Evolutionary conservation across 2,329 filamentous ascomycete genomes (phyloP).

Genomic region (Penicillium thymicola): DNA sequence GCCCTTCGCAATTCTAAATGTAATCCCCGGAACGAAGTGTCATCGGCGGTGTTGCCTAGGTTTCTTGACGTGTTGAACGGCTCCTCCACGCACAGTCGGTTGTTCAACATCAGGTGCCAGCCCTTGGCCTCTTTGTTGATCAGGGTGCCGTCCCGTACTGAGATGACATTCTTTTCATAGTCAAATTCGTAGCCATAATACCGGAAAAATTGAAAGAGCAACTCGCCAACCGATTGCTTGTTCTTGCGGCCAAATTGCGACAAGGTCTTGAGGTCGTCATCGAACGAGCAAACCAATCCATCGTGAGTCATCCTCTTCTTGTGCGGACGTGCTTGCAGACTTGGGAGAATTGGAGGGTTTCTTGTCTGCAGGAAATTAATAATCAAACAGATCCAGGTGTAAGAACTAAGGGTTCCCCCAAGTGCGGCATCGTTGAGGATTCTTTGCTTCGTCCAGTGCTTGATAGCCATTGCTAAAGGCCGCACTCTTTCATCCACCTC

Average conservation of each 20-base stretch:
- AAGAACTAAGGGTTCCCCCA: slow-evolving; percentile 92
- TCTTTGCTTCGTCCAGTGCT: slow-evolving; percentile 91
- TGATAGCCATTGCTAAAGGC: slow-evolving; percentile 92
- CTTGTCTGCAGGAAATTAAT: slow-evolving; percentile 92
- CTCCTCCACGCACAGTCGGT: slow-evolving; percentile 90
- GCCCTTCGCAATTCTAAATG: slow-evolving; percentile 86
- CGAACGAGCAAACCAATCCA: slow-evolving; percentile 72
- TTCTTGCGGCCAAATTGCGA: slow-evolving; percentile 73
- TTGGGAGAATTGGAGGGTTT: slow-evolving; percentile 77
- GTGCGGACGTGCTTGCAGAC: slow-evolving; percentile 71
- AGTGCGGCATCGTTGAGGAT: slow-evolving; percentile 97
- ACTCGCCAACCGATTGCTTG: slow-evolving; percentile 73
- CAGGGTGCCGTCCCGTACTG: slow-evolving; percentile 75
- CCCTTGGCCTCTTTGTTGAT: slow-evolving; percentile 81
- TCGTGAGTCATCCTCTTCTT: slow-evolving; percentile 60
- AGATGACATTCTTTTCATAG: slow-evolving; percentile 79
- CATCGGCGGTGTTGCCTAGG: slow-evolving; percentile 92
- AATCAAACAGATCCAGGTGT: slow-evolving; percentile 99
- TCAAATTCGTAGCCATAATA: slow-evolving; percentile 93
- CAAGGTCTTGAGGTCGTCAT: slow-evolving; percentile 76
- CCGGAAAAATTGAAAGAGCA: slow-evolving; percentile 94
- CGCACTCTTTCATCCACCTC: slow-evolving; percentile 87
- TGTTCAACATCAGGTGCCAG: slow-evolving; percentile 77
- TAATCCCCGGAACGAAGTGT: slow-evolving; percentile 86
- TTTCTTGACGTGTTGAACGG: slow-evolving; percentile 90